phyloP scores from a whole-genome alignment of 1,284 basidiomycete species.

The Prillingera fragicola region DNA sequence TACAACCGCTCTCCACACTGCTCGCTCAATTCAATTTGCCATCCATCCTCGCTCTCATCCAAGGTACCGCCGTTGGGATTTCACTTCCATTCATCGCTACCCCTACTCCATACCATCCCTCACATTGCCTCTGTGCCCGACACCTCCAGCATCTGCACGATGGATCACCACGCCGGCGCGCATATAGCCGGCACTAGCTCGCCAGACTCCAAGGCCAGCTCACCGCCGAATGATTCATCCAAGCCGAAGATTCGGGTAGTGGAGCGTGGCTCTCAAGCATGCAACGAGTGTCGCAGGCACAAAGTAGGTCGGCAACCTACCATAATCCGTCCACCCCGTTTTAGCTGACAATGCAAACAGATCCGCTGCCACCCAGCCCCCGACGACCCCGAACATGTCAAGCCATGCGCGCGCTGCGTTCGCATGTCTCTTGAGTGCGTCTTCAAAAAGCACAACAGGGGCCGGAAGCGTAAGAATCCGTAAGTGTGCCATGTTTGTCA shows the following conservation, averaged over 20 bases:
- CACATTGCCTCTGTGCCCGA: no score
- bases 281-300: slow-evolving; percentile 33
- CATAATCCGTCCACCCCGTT: neutral
- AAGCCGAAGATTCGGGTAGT: slow-evolving; percentile 28
- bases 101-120: no score
- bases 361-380: slow-evolving; percentile 34
- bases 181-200: slow-evolving; percentile 5
- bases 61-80: no score
- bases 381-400: slow-evolving; percentile 29
- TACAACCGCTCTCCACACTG: no score
- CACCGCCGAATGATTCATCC: slow-evolving; percentile 6
- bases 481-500: slow-evolving; percentile 9
- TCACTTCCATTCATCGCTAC: no score
- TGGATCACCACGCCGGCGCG: no score
- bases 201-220: slow-evolving; percentile 13
- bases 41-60: no score
- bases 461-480: slow-evolving; percentile 31
- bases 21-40: no score
- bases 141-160: neutral
- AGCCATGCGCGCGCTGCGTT: slow-evolving; percentile 28
- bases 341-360: slow-evolving; percentile 10
- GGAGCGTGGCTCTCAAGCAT: slow-evolving; percentile 29
- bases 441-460: slow-evolving; percentile 33
- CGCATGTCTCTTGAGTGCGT: slow-evolving; percentile 29
- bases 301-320: slow-evolving; percentile 18